phyloP scores from a whole-genome alignment of 2,329 filamentous ascomycete species.

The Fusarium albosuccineum region DNA sequence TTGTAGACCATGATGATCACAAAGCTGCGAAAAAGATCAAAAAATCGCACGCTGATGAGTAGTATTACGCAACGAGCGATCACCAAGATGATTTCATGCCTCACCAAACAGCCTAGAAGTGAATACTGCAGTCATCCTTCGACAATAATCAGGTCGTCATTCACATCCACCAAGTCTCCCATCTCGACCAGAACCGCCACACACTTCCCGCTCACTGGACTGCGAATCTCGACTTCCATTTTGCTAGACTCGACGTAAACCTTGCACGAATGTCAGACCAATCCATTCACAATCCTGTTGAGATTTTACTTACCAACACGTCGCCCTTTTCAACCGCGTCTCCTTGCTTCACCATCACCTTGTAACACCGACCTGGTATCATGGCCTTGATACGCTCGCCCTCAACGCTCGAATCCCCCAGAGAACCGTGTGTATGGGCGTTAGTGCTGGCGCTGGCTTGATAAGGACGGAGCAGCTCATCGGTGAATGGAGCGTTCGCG shows the following conservation, averaged over 20 bases:
- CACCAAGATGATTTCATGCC: not conserved
- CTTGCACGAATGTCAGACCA: slow-evolving; percentile 27
- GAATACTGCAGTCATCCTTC: slow-evolving; percentile 18
- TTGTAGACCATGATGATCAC: not conserved
- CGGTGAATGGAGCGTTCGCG: slow-evolving; percentile 45
- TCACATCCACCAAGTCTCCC: slow-evolving; percentile 49
- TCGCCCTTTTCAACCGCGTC: slow-evolving; percentile 47
- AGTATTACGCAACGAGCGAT: not conserved
- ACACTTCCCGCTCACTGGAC: slow-evolving; percentile 45
- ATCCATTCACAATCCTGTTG: not conserved
- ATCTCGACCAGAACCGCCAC: slow-evolving; percentile 42
- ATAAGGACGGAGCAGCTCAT: slow-evolving; percentile 47
- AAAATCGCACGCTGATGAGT: not conserved
- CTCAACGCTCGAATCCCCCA: slow-evolving; percentile 1
- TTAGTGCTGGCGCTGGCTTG: slow-evolving; percentile 23
- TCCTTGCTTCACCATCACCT: slow-evolving; percentile 46
- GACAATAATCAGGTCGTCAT: slow-evolving; percentile 46
- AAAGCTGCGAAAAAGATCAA: not conserved
- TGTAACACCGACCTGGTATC: slow-evolving; percentile 53
- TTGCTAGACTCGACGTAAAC: slow-evolving; percentile 54
- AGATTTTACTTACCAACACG: slow-evolving; percentile 41
- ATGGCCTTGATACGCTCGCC: slow-evolving; percentile 48
- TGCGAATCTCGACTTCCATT: slow-evolving; percentile 55
- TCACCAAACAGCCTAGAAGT: not conserved
- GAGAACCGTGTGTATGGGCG: not conserved